Percentiles rank a stretch among this genome's conserved stretches.
These are phyloP conservation scores for Pythium grandisporangium DNA, from an alignment of 352 stramenopile genomes.

Conservation along the genomic window DNA sequence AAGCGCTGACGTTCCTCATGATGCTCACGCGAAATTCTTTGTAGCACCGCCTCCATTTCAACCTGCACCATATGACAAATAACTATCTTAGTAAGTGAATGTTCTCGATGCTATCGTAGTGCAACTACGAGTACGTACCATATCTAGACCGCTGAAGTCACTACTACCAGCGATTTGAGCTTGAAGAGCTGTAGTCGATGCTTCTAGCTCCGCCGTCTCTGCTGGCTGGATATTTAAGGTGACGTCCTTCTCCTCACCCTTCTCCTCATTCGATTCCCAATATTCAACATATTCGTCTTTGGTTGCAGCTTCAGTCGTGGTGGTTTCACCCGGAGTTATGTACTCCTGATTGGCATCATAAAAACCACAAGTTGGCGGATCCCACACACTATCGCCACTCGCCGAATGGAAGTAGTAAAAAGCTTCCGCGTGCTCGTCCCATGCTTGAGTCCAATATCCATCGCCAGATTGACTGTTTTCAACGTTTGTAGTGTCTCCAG, in stretches of 20 bases:
- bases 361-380: conserved; percentile 41
- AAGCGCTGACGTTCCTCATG: conserved; percentile 49
- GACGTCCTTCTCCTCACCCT: too few relatives aligned
- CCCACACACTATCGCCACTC: conserved; percentile 50
- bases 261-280: too few relatives aligned
- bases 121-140: too few relatives aligned
- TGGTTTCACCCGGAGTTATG: conserved; percentile 10
- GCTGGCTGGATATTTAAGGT: too few relatives aligned
- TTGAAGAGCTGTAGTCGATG: too few relatives aligned
- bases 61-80: conserved; percentile 13
- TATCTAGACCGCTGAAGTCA: too few relatives aligned
- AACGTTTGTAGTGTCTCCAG: conserved; percentile 6
- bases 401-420: conserved; percentile 64
- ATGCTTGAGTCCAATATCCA: conserved; percentile 52
- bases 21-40: conserved; percentile 58
- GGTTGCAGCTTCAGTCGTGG: background rate
- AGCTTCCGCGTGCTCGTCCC: conserved; percentile 44
- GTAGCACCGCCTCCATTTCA: conserved; percentile 47
- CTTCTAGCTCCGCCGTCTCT: too few relatives aligned
- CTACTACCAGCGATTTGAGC: too few relatives aligned
- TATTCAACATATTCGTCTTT: too few relatives aligned
- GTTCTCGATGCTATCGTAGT: too few relatives aligned
- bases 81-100: too few relatives aligned
- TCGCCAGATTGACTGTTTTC: conserved; percentile 11
- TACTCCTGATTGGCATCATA: conserved; percentile 58